Percentiles rank a stretch among this genome's conserved stretches.
Conservation (phyloP, 352 stramenopile species). For the Plasmopara muralis region DNA sequence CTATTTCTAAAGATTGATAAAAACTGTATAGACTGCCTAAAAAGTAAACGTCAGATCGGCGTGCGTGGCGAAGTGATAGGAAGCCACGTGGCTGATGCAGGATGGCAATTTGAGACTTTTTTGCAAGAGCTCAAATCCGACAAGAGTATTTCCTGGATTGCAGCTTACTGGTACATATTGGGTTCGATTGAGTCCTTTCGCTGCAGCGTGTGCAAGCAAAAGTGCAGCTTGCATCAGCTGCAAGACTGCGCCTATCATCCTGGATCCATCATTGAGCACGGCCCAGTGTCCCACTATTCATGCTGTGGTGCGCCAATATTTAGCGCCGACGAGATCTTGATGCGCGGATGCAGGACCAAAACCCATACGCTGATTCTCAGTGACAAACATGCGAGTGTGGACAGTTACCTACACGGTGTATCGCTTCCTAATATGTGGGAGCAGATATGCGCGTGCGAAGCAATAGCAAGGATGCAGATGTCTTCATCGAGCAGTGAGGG, state of each 20-base stretch:
- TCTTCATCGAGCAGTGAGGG: constrained; percentile 6
- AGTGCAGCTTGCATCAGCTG: constrained; percentile 37
- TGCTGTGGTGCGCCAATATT: constrained; percentile 48
- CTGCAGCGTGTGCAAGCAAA: constrained; percentile 42
- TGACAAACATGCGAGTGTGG: constrained; percentile 8
- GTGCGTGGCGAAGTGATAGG: constrained; percentile 46
- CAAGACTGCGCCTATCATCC: constrained; percentile 43
- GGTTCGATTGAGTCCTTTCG: constrained; percentile 45
- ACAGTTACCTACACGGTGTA: constrained; percentile 16
- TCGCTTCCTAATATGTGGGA: constrained; percentile 37
- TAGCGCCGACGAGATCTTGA: constrained; percentile 35
- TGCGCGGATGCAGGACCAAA: constrained; percentile 35
- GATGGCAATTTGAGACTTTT: constrained; percentile 46
- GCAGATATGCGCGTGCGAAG: constrained; percentile 20
- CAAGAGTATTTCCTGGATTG: constrained; percentile 48
- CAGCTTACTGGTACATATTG: constrained; percentile 82
- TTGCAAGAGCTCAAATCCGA: constrained; percentile 32
- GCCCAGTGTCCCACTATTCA: constrained; percentile 37
- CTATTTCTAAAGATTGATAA: constrained; percentile 33
- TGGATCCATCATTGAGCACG: constrained; percentile 30
- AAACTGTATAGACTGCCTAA: constrained; percentile 22
- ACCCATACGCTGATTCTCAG: constrained; percentile 27
- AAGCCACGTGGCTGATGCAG: constrained; percentile 30
- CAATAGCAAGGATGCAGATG: constrained; percentile 17
- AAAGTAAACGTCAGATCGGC: constrained; percentile 32